These are phyloP conservation scores for Fusarium xylarioides DNA, from an alignment of 2,329 filamentous ascomycete species.

Conservation along the genomic window DNA sequence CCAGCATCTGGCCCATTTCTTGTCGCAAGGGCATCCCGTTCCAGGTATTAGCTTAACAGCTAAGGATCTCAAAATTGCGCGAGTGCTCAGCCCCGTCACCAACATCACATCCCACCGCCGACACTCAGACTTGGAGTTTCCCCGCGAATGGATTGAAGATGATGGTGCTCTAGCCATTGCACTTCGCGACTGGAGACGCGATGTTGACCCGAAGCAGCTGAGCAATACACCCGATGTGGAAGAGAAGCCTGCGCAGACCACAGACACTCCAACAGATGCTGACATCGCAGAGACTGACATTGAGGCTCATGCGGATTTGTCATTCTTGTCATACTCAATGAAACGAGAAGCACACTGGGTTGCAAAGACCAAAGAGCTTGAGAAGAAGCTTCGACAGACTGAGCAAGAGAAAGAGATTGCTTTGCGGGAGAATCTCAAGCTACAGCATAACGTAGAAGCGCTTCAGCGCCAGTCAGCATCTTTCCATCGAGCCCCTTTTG, in stretches of 20 bases:
- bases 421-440: not conserved
- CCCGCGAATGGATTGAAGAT: not conserved
- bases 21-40: rapidly evolving
- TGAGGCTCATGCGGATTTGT: rapidly evolving
- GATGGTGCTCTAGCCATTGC: not conserved
- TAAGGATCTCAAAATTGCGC: not conserved
- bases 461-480: rapidly evolving
- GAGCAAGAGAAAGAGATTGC: not conserved
- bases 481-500: not conserved
- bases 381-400: not conserved
- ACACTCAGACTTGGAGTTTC: not conserved
- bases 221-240: rapidly evolving
- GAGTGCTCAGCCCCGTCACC: not conserved
- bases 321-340: not conserved
- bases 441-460: not conserved
- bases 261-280: rapidly evolving
- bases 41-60: not conserved
- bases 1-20: not conserved
- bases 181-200: not conserved
- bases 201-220: not conserved
- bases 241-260: rapidly evolving
- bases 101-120: not conserved
- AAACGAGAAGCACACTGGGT: not conserved
- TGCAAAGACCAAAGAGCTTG: not conserved
- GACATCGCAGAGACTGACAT: not conserved